Base-by-base conservation (phyloP, 169 alveolate genomes). In the Eimeria sp. region DNA sequence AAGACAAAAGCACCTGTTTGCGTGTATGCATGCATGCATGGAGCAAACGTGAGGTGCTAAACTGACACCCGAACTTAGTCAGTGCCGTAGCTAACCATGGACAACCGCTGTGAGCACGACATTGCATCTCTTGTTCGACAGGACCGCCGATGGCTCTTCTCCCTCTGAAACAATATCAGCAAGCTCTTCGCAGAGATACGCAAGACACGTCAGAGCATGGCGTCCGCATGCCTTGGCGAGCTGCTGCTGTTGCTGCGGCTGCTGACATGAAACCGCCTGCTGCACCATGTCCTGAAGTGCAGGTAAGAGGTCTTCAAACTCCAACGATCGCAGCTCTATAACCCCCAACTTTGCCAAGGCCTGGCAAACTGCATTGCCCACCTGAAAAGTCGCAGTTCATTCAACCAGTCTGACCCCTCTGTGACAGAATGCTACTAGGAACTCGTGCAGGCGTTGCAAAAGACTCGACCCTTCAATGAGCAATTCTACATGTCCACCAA, bases 271-370 rank as follows among this genome's bases (percentile, higher is more conserved):
- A 61, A 88, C 94, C 27, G 86, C 96, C 75, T 61, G 88, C 61
- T 73, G 86, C 84, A 96, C 96, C 75, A 96, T 95, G 43, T 96
- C 90, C 57, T 93, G 95, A 30, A 97, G 96, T 51, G 95, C 86
- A 13, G 97, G 97, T 40, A 97, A 94, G 30, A 96, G 97, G 22
- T 96, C 97, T 34, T 97, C 97, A 91, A 96, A 97, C 88, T 97
- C 95, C 65, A 89, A 80, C 6, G 96, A 78, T n/a, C 97, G 98
- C 47, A 97, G 94, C 87, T 97, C 98, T 61, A 97, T 95, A 20
- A 97, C 96, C 30, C 97, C 98, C 76, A 97, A 94, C 92, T 97
- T 97, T 27, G 98, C 96, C 83, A 97, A 67, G 13, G 95, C 98
- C 73, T 97, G 98, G 94, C 98, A 97, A 45, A 96, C 96, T 27